A percentile compares a stretch with the other conserved stretches of the same genome.
Conservation (phyloP, 345 rosid species). For the Ailanthus altissimus region DNA sequence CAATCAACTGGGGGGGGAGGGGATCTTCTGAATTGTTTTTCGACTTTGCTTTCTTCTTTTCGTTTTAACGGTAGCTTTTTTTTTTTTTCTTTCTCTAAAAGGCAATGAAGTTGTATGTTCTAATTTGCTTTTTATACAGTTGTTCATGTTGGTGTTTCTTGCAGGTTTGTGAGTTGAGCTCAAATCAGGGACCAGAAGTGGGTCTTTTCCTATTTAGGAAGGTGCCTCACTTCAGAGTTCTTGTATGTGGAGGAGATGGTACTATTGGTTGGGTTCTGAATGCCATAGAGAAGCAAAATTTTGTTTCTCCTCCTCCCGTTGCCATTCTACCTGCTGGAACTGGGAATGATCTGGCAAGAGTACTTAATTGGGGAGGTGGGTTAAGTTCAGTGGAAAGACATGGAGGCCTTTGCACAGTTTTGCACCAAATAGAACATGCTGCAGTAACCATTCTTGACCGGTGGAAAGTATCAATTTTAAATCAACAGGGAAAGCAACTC, state of each 20-base stretch:
- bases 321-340: conserved; percentile 95
- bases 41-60: not conserved
- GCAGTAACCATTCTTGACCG: conserved; percentile 91
- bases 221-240: conserved; percentile 90
- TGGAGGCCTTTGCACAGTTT: conserved; percentile 75
- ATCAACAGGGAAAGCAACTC: conserved; percentile 65
- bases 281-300: conserved; percentile 83
- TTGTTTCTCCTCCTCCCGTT: conserved; percentile 92
- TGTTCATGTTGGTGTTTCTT: conserved; percentile 27
- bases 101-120: not conserved
- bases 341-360: conserved; percentile 96
- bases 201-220: conserved; percentile 80
- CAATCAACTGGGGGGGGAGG: not conserved
- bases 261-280: conserved; percentile 90
- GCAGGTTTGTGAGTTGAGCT: conserved; percentile 83
- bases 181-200: conserved; percentile 76
- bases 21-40: not conserved
- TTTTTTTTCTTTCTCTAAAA: too few relatives aligned
- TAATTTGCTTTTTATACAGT: conserved; percentile 6
- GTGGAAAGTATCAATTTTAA: conserved; percentile 70
- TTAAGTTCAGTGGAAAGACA: conserved; percentile 80
- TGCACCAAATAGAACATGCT: conserved; percentile 74
- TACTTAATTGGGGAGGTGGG: conserved; percentile 87
- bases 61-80: not conserved
- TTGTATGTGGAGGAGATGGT: conserved; percentile 94